Conservation (phyloP, 768 basidiomycete genomes). For the Cubamyces sp. region DNA sequence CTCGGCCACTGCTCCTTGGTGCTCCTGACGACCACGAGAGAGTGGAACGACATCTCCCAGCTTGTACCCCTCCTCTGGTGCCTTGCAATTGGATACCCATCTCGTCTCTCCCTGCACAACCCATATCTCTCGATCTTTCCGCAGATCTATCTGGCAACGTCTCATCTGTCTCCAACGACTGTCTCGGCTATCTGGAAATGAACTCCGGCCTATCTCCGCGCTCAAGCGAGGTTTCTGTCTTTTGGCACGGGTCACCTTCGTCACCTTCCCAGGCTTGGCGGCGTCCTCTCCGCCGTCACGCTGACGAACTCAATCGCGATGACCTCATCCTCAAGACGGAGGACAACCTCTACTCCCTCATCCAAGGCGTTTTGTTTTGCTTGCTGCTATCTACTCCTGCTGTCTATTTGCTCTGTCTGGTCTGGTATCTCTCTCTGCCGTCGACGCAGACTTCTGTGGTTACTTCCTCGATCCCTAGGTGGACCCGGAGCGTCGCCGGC, state of each 20-base stretch:
- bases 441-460: neutral
- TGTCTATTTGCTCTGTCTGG: neutral
- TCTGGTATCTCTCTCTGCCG: neutral
- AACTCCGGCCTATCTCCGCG: neutral
- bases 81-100: neutral
- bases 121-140: neutral
- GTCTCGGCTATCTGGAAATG: neutral
- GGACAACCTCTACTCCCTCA: neutral
- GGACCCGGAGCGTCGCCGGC: too few relatives aligned
- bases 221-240: neutral
- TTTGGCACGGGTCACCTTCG: neutral
- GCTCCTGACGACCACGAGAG: too few relatives aligned
- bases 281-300: neutral
- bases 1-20: too few relatives aligned
- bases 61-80: neutral
- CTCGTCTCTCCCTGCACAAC: neutral
- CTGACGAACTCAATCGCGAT: neutral
- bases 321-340: neutral
- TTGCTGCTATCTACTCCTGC: slow-evolving; percentile 1
- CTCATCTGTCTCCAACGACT: neutral
- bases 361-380: slow-evolving; percentile 7
- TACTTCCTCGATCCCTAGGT: too few relatives aligned
- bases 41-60: too few relatives aligned
- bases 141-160: neutral
- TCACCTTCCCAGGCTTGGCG: neutral